Evolutionary conservation across 163 green algal species (phyloP), one percentile per base, ranked within the genome.

Genomic region (Prototheca cutis): DNA sequence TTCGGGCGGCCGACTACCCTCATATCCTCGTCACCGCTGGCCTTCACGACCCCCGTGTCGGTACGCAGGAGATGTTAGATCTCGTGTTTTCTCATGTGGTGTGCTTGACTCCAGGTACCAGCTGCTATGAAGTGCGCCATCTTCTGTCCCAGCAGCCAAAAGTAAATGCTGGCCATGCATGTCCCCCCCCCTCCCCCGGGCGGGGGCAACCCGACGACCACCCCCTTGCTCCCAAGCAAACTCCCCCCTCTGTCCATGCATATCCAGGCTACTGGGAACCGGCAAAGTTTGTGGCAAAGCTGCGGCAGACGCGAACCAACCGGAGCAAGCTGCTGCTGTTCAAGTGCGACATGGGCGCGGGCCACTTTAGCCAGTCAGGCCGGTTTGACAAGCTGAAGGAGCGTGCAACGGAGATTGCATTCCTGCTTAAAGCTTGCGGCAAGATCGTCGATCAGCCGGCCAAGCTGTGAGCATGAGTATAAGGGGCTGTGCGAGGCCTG

Each of bases 11-110:
- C 10, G 71, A 47, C 0, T 98, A 99, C 66, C 92, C 92, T 7
- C 67, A 94, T 69, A 83, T 99, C 29, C 71, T 97, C 15, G 86
- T 94, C 31, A 95, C 87, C 4, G 81, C 80, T 0, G 90, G 88
- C 1, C 75, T 96, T 54, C 81, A 95, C 67, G 91, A 97, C 71
- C 86, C 88, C 0, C 76, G 89, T 8, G 90, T 98, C 2, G 76
- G 78, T 47, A 40, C 55, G 68, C 72, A 61, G 42, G 15, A 39
- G 36, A 13, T 8, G 10, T 21, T 21, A 45, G 36, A 45, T n/a
- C n/a, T n/a, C n/a, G n/a, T n/a, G n/a, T n/a, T n/a, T n/a, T n/a
- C n/a, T n/a, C n/a, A n/a, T n/a, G n/a, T n/a, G n/a, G n/a, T n/a
- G n/a, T n/a, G n/a, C n/a, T n/a, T n/a, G n/a, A n/a, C n/a, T n/a